Conservation (phyloP, 345 rosid species). For the Salix suchowensis region DNA sequence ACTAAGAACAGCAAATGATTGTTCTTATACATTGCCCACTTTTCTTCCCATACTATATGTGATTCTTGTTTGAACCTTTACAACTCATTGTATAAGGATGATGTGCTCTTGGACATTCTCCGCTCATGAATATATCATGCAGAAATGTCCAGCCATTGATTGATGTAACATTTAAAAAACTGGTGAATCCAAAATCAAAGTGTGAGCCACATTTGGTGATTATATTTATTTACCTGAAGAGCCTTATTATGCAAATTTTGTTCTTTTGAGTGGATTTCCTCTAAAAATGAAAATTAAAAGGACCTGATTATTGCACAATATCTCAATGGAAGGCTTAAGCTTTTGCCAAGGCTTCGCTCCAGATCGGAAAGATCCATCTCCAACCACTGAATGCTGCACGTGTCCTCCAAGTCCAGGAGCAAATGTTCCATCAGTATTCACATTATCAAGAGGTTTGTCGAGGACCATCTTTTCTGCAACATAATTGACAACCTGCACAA, state of each 20-base stretch:
- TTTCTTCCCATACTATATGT: neutral
- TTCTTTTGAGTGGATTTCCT: neutral
- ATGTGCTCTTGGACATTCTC: neutral
- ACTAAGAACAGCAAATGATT: neutral
- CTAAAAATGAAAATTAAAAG: conserved; percentile 19
- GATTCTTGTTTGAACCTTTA: neutral
- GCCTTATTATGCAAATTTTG: neutral
- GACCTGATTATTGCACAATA: conserved; percentile 95
- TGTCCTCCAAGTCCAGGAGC: conserved; percentile 61
- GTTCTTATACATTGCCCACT: neutral
- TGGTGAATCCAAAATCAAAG: neutral
- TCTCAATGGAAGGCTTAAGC: conserved; percentile 78
- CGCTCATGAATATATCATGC: neutral
- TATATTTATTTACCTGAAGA: neutral
- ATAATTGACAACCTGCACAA: conserved; percentile 82
- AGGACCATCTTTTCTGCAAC: conserved; percentile 86
- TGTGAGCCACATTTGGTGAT: neutral
- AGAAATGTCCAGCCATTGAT: neutral
- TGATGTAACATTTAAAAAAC: neutral
- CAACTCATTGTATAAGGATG: neutral
- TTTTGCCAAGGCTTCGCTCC: conserved; percentile 80
- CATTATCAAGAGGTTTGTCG: conserved; percentile 69
- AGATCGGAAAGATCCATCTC: conserved; percentile 60
- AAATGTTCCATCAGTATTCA: conserved; percentile 51
- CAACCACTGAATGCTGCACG: conserved; percentile 53